Base-by-base conservation (phyloP, 768 basidiomycete genomes). In the Tricholoma terreum region DNA sequence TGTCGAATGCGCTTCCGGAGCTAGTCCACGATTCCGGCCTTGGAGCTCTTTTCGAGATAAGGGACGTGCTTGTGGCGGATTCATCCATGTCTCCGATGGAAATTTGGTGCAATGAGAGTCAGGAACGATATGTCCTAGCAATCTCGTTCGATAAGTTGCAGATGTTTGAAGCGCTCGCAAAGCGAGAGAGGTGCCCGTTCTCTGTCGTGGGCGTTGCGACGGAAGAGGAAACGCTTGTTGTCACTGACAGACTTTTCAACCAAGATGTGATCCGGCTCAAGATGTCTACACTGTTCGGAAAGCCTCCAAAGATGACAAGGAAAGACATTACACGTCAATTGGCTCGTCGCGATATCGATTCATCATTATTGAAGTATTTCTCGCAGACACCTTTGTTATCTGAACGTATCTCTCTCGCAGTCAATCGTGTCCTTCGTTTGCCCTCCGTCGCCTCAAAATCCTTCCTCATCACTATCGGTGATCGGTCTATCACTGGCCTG, bases 31-130 rank as follows among this genome's bases (percentile, higher is more conserved):
- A 98, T 72, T 90, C 94, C 1, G 83, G 81, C n/a, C 80, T 97
- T 5, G 97, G 97, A 7, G 97, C 92, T 0, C 78, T 69, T 4
- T 94, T 98, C 67, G 97, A 99, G 75, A 95, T 99, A 63, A 80
- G 96, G 19, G 91, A 98, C 64, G 87, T 99, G 6, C 80, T 92
- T 22, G 86, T 97, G 38, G 96, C 93, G 27, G 97, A 98, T 69
- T 80, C 82, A 21, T 89, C 90, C 36, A 92, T 99, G 92, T 94
- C 92, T 4, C 97, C 97, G 0, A 98, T 99, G 96, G 96, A 98
- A 75, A 98, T 98, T 50, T 99, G 97, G 97, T 98, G 97, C 69
- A 99, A 99, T 73, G 97, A 99, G 74, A 90, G 87, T 61, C 97
- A 98, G 76, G 97, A 98, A 67, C 87, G 97, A 36, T 99, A 98